Base-by-base conservation (phyloP, 1,139 yeast species). In the Kodamaea alishanica region DNA sequence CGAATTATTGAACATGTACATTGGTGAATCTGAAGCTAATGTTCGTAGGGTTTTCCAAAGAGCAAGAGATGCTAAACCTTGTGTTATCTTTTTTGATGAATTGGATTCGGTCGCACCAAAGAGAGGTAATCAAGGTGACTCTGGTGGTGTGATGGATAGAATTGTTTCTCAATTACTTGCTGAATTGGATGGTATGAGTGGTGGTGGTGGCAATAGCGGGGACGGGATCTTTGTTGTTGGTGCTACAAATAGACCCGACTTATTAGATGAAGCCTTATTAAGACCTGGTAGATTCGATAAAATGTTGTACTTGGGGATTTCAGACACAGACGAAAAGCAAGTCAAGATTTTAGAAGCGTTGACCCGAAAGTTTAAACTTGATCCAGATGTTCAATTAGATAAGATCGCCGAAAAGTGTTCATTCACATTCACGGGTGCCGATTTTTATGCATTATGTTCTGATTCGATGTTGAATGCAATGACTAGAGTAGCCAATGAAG, bases 71-170 rank as follows among this genome's bases (percentile, higher is more conserved):
- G 96, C 97, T 9, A 85, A 84, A 55, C 98, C 98, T 1, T 92
- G 98, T 70, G 96, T 92, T 27, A 90, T 92, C 28, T 92, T 92
- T 60, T 92, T 92, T 55, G 98, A 92, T 65, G 98, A 92, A 62
- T 75, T 92, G 63, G 98, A 92, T 64, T 89, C 97, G 2, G 96
- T 90, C 2, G 98, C 98, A 0, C 97, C 97, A 1, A 90, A 92
- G 60, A 80, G 97, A 67, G 97, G 97, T 31, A 90, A 92, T 58
- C 97, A 90, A 57, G 97, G 97, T 26, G 97, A 92, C 61, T 88
- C 97, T 2, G 97, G 97, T 22, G 97, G 97, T 47, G 97, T 90
- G 5, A 90, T 90, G 97, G 97, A 92, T 59, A 77, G 98, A 61
- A 92, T 92, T 50, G 98, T 92, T 1, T 89, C 97, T 0, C 98